Percentiles rank a stretch among this genome's conserved stretches.
Evolutionary conservation across 257 asterid species (phyloP).

Genomic region (Solanum medicagineum): DNA sequence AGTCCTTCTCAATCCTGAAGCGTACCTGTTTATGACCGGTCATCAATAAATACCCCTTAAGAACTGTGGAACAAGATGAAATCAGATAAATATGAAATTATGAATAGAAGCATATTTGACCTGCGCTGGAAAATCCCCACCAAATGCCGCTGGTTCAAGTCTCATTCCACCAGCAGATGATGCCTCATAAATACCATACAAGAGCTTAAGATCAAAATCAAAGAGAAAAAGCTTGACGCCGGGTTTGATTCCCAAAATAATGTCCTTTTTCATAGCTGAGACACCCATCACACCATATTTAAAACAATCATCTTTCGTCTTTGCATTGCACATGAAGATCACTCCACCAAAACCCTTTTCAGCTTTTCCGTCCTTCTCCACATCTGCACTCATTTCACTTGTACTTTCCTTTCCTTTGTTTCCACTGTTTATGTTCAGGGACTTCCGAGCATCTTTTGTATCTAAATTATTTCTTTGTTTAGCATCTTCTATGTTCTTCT

Average conservation of each 20-base stretch:
- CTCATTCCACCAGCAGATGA: constrained; percentile 82
- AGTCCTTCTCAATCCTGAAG: constrained; percentile 43
- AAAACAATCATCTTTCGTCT: constrained; percentile 92
- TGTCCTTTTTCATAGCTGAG: constrained; percentile 44
- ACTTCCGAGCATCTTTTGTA: constrained; percentile 3
- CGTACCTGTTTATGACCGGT: constrained; percentile 40
- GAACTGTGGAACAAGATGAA: neutral
- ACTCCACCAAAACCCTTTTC: constrained; percentile 52
- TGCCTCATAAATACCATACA: constrained; percentile 88
- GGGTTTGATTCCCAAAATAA: constrained; percentile 57
- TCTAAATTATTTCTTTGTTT: constrained; percentile 10
- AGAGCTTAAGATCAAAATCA: constrained; percentile 73
- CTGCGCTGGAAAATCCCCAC: constrained; percentile 92
- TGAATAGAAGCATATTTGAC: constrained; percentile 16
- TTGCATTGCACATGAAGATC: constrained; percentile 84
- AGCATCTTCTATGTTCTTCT: constrained; percentile 17
- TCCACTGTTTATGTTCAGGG: neutral
- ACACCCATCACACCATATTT: constrained; percentile 72
- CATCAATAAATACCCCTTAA: neutral
- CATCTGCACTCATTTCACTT: constrained; percentile 13
- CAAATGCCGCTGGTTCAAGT: constrained; percentile 78
- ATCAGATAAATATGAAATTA: neutral
- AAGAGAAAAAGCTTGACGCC: constrained; percentile 78
- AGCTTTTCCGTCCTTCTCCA: constrained; percentile 12
- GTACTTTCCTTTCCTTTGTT: constrained; percentile 11